These are phyloP conservation scores for Calonectria fujianensis DNA, from an alignment of 2,329 filamentous ascomycete genomes.

Conservation along the genomic window DNA sequence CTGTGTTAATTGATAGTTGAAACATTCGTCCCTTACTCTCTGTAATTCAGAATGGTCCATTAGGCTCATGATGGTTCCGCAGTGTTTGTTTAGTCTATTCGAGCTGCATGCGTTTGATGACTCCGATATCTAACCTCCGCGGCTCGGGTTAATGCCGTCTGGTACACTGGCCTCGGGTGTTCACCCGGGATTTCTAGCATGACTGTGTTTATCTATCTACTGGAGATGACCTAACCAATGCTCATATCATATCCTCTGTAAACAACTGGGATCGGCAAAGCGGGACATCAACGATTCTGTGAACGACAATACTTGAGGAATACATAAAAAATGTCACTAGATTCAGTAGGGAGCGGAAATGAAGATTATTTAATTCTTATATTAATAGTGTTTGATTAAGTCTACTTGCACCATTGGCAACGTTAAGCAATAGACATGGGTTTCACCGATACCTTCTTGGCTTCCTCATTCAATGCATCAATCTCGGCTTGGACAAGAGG, in stretches of 20 bases:
- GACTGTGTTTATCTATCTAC: background rate
- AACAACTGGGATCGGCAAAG: too few relatives aligned
- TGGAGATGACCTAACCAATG: background rate
- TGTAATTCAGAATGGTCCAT: background rate
- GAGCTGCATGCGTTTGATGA: background rate
- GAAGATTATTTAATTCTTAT: background rate
- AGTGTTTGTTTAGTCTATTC: background rate
- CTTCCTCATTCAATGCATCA: conserved; percentile 73
- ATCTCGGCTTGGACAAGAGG: conserved; percentile 75
- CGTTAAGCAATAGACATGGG: conserved; percentile 38
- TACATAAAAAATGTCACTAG: background rate
- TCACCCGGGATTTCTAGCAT: background rate
- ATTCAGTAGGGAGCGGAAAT: background rate
- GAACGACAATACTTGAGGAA: background rate
- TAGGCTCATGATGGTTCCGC: background rate
- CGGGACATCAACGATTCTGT: background rate
- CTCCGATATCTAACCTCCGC: background rate
- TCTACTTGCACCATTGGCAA: too few relatives aligned
- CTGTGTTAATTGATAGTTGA: background rate
- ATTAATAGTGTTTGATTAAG: background rate
- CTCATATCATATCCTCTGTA: too few relatives aligned
- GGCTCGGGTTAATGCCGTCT: background rate
- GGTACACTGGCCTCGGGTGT: background rate
- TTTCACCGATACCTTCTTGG: conserved; percentile 63
- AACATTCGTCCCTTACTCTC: background rate